A percentile compares a stretch with the other conserved stretches of the same genome.
phyloP scores from a whole-genome alignment of 2,329 filamentous ascomycete species.

The Talaromyces islandicus region DNA sequence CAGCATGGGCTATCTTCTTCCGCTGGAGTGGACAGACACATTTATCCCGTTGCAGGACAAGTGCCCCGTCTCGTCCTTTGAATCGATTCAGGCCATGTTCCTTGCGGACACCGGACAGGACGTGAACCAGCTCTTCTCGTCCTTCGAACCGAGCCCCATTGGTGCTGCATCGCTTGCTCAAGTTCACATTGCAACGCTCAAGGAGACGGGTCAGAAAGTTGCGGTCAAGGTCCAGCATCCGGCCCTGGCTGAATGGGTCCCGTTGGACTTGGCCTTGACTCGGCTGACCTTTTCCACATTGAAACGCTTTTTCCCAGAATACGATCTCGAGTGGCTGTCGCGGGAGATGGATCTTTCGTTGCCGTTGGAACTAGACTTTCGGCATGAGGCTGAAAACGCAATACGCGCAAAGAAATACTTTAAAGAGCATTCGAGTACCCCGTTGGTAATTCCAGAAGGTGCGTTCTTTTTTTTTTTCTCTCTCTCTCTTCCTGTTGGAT shows the following conservation, averaged over 20 bases:
- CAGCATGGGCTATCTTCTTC: slow-evolving; percentile 91
- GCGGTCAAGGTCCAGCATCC: slow-evolving; percentile 98
- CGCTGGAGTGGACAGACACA: slow-evolving; percentile 86
- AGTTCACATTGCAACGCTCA: slow-evolving; percentile 81
- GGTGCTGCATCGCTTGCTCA: slow-evolving; percentile 92
- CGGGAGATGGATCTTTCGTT: slow-evolving; percentile 88
- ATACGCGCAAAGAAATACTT: slow-evolving; percentile 76
- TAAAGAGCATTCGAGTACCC: slow-evolving; percentile 63
- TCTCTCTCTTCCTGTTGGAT: not conserved
- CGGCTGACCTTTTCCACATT: slow-evolving; percentile 82
- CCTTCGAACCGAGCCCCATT: slow-evolving; percentile 74
- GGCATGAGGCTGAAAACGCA: slow-evolving; percentile 79
- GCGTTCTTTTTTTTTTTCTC: slow-evolving; percentile 4
- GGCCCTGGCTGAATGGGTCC: slow-evolving; percentile 79
- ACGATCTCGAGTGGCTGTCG: slow-evolving; percentile 93
- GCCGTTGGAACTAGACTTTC: slow-evolving; percentile 87
- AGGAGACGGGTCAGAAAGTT: slow-evolving; percentile 75
- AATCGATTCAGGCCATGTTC: slow-evolving; percentile 84
- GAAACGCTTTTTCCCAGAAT: slow-evolving; percentile 92
- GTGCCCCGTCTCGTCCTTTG: slow-evolving; percentile 85
- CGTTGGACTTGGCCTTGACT: slow-evolving; percentile 79
- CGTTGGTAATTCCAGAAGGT: slow-evolving; percentile 74
- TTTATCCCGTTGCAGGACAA: slow-evolving; percentile 95
- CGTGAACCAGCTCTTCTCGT: slow-evolving; percentile 76
- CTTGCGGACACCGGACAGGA: slow-evolving; percentile 71